Base-by-base conservation (phyloP, 2,329 filamentous ascomycete species). In the Elsinoe australis region DNA sequence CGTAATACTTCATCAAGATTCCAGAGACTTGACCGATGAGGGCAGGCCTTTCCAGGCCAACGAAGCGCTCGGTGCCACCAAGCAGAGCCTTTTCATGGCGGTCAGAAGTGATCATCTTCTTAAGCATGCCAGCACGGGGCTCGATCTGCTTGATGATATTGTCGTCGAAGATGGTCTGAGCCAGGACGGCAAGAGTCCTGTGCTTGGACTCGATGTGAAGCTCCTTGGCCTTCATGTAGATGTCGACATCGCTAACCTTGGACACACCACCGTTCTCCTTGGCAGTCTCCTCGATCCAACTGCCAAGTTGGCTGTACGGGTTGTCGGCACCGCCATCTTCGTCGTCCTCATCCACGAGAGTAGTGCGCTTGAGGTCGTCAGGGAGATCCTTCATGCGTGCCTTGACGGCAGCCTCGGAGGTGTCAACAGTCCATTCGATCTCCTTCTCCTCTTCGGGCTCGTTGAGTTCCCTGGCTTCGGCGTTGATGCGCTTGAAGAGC, bases 221-320 rank as follows among this genome's bases (percentile, higher is more conserved):
- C 60, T 96, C 92, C 73, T 94, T 92, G 55, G 90, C 90, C 77
- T 98, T 96, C 70, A 94, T 72, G 69, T 94, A 96, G 65, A 98
- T 87, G 31, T 89, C 83, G 56, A 96, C 77, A 61, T 94, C 89
- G 62, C 87, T 82, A 55, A 98, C 78, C 51, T 88, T 82, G 69
- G 80, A 75, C 59, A 95, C 75, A 58, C 81, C 75, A 53, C 84
- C 85, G 69, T 75, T 70, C 54, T 84, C 82, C 55, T 79, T 77
- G 51, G 80, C 75, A 50, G 82, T 81, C 63, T 89, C 75, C 61
- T 86, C 77, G 61, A 98, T 86, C 92, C 92, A 98, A 70, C 83
- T 86, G 63, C 89, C 92, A 55, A 98, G 81, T 58, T 87, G 80
- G 64, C 95, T 89, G 65, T 96, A 98, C 64, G 79, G 75, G 56